Conservation (phyloP, 75 land plant species). For the Adiantum capillusveneris region DNA sequence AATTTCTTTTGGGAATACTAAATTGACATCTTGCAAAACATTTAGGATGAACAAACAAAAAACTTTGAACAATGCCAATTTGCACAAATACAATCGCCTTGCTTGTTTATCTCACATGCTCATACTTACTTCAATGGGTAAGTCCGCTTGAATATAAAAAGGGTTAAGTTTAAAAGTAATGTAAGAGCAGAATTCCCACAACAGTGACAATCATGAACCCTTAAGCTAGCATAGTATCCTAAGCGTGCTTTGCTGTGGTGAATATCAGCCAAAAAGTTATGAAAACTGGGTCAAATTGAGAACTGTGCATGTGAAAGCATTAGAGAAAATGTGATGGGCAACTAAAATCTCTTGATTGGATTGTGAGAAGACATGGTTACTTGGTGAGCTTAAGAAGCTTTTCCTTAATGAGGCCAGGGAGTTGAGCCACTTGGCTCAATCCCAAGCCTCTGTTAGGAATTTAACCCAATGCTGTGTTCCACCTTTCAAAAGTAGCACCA, state of each 20-base stretch:
- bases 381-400: too few relatives aligned
- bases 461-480: too few relatives aligned
- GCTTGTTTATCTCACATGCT: background rate
- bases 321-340: background rate
- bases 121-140: background rate
- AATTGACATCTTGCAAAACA: too few relatives aligned
- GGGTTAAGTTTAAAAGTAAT: background rate
- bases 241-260: background rate
- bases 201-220: background rate
- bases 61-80: too few relatives aligned
- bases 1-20: too few relatives aligned
- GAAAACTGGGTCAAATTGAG: background rate
- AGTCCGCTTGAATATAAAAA: background rate
- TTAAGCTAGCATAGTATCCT: background rate
- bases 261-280: background rate
- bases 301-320: background rate
- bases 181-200: background rate
- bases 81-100: background rate
- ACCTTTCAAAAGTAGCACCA: too few relatives aligned
- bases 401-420: too few relatives aligned
- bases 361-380: too few relatives aligned
- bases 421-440: too few relatives aligned
- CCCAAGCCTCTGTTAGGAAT: too few relatives aligned
- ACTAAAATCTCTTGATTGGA: too few relatives aligned
- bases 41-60: too few relatives aligned